Percentiles rank a stretch among this genome's conserved stretches.
Evolutionary conservation across 1,284 basidiomycete genomes (phyloP).

Genomic region (Sporisorium exsertum): DNA sequence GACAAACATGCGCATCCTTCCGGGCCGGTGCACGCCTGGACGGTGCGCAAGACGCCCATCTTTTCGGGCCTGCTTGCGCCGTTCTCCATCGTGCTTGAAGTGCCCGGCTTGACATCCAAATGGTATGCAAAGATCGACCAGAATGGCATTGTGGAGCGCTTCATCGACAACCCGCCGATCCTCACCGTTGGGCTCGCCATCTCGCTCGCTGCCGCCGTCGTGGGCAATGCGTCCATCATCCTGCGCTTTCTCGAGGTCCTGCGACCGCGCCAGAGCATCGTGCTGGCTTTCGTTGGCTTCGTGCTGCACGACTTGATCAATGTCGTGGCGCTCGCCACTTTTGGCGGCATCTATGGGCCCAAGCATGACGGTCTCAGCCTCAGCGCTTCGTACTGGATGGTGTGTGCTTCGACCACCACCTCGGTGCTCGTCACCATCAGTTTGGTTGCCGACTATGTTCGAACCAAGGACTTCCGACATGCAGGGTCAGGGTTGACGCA

Average conservation of each 20-base stretch:
- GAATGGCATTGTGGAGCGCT: slow-evolving; percentile 40
- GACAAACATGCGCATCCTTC: not conserved
- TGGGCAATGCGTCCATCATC: slow-evolving; percentile 79
- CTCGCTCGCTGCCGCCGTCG: slow-evolving; percentile 77
- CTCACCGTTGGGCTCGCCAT: slow-evolving; percentile 75
- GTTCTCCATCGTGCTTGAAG: slow-evolving; percentile 80
- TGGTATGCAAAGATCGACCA: slow-evolving; percentile 57
- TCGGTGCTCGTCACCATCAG: slow-evolving; percentile 79
- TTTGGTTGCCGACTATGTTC: slow-evolving; percentile 74
- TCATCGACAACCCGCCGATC: slow-evolving; percentile 71
- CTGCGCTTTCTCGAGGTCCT: slow-evolving; percentile 76
- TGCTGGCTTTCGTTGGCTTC: slow-evolving; percentile 76
- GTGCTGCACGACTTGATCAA: slow-evolving; percentile 77
- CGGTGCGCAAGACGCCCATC: slow-evolving; percentile 58
- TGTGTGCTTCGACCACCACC: slow-evolving; percentile 79
- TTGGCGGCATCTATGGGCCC: slow-evolving; percentile 76
- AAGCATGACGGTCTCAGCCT: slow-evolving; percentile 74
- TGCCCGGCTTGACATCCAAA: slow-evolving; percentile 51
- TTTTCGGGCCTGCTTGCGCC: slow-evolving; percentile 78
- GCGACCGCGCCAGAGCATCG: slow-evolving; percentile 72
- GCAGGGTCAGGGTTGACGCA: slow-evolving; percentile 80
- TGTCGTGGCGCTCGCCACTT: slow-evolving; percentile 75
- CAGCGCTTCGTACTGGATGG: slow-evolving; percentile 79
- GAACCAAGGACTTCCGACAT: slow-evolving; percentile 76
- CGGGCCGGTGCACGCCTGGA: slow-evolving; percentile 5